Conservation (phyloP, 805 yeast species). For the Zygosaccharomyces lentus region DNA sequence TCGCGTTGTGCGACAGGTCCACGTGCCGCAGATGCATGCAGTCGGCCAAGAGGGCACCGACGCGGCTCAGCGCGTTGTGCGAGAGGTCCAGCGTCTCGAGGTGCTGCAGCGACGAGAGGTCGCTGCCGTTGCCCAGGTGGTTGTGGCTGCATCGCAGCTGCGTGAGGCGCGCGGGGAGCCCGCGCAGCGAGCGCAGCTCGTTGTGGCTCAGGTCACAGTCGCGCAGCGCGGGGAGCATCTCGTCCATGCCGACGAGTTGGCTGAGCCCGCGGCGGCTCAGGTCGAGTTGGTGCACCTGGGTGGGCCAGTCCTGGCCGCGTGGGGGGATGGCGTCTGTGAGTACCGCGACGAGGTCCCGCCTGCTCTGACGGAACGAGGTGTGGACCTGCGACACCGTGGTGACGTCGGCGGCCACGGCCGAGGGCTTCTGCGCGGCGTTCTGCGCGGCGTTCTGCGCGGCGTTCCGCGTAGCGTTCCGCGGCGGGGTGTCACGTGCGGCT, state of each 20-base stretch:
- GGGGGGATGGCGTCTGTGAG: conserved; percentile 21
- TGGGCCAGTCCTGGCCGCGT: conserved; percentile 9
- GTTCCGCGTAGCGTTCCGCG: no score
- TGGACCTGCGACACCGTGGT: conserved; percentile 19
- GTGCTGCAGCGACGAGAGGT: conserved; percentile 20
- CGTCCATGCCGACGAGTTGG: conserved; percentile 22
- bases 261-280: conserved; percentile 10
- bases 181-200: conserved; percentile 20
- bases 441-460: no score
- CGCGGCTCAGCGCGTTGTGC: conserved; percentile 17
- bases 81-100: conserved; percentile 24
- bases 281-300: conserved; percentile 13
- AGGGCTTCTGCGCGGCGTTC: no score
- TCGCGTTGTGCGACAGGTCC: conserved; percentile 23
- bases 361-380: conserved; percentile 23
- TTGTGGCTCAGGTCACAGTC: conserved; percentile 21
- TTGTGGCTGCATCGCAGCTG: conserved; percentile 18
- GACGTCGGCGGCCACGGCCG: conserved; percentile 5
- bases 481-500: no score
- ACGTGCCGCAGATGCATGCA: conserved; percentile 20
- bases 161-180: conserved; percentile 18
- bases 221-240: conserved; percentile 23
- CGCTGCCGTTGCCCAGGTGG: conserved; percentile 17
- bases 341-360: conserved; percentile 23
- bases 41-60: conserved; percentile 15